phyloP scores from a whole-genome alignment of 208 protist species.

The Porcisia hertigi region DNA sequence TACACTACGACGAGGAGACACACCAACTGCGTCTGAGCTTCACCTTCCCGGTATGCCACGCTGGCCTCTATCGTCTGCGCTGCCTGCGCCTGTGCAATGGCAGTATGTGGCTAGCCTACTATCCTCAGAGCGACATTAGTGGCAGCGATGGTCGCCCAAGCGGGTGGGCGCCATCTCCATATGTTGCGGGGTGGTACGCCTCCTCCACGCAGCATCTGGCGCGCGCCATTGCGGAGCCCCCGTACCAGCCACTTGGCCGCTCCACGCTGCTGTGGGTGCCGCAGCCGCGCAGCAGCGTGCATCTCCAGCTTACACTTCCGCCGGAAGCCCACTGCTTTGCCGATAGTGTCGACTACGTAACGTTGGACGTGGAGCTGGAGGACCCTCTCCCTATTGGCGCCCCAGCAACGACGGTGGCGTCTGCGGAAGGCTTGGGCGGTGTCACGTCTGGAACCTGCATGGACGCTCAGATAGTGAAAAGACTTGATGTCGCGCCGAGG shows the following conservation, averaged over 20 bases:
- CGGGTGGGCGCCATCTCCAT: background rate
- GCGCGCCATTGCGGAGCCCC: slow-evolving; percentile 7
- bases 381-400: slow-evolving; percentile 21
- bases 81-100: slow-evolving; percentile 49
- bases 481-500: background rate
- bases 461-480: background rate
- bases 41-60: slow-evolving; percentile 57
- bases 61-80: slow-evolving; percentile 63
- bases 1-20: slow-evolving; percentile 36
- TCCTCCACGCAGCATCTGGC: background rate
- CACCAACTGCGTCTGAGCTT: slow-evolving; percentile 39
- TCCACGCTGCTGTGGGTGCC: slow-evolving; percentile 36
- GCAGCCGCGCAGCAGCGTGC: slow-evolving; percentile 59
- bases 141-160: background rate
- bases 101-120: slow-evolving; percentile 37
- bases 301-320: slow-evolving; percentile 40
- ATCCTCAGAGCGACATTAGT: slow-evolving; percentile 18
- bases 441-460: background rate
- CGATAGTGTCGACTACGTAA: slow-evolving; percentile 57
- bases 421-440: background rate
- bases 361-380: slow-evolving; percentile 57
- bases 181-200: background rate
- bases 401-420: background rate
- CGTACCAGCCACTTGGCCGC: slow-evolving; percentile 10
- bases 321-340: slow-evolving; percentile 70